Evolutionary conservation across 108 stramenopile genomes (phyloP), one percentile per base, ranked within the genome.

Genomic region (Schizochytrium sp.): DNA sequence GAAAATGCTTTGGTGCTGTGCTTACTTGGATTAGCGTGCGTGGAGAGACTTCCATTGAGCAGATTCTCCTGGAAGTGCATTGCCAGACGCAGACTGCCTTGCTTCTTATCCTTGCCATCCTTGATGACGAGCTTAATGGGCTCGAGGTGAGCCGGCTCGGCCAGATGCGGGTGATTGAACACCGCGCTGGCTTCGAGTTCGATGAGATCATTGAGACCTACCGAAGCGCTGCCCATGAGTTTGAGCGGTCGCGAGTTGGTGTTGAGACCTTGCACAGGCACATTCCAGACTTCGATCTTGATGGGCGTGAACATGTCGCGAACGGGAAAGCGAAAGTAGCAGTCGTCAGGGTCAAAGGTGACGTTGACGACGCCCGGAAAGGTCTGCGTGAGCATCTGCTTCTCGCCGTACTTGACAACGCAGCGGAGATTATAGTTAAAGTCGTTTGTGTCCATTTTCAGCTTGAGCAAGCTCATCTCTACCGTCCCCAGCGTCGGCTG

Each of bases 361-460:
- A 83, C 23, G 51, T 83, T 83, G 19, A 83, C 76, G 19, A 83
- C 76, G 10, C 76, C 76, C 23, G 45, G 45, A 53, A 83, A 83
- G 51, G 76, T 83, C 4, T 53, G 76, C 19, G 76, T 83, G 16
- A 83, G n/a, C 76, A 83, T 53, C 23, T 83, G 76, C 76, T 83
- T 83, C 25, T 53, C 51, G 45, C 28, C 51, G 28, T 83, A 53
- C 4, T 83, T 83, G 4, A 83, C 51, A 12, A 83, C 76, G 28
- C 76, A 83, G 51, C 76, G 76, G 5, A 83, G 51, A 34, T 83
- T 83, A 23, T 83, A 53, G 48, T 53, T 53, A 23, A 83, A 83
- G 51, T 83, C 76, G n/a, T 83, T 83, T 18, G 76, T 83, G 51
- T 83, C 76, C 76, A 83, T 83, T 45, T 83, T 83, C 19, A 83